Base-by-base conservation (phyloP, 257 asterid species). In the Gynochthodes officinalis region DNA sequence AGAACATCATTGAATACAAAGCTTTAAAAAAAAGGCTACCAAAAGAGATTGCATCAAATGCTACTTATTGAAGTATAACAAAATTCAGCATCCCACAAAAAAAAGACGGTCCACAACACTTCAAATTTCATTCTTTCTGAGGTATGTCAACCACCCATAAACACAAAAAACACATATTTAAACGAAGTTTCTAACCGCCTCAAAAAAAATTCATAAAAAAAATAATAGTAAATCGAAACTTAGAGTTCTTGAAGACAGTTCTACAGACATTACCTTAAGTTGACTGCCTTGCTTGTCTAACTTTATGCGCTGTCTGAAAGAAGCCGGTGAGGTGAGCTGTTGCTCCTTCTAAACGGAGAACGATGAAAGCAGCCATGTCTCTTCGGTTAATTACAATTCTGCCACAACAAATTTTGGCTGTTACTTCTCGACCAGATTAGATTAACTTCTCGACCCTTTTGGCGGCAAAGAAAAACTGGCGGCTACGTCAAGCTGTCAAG, bases 401-500 rank as follows among this genome's bases (percentile, higher is more conserved):
- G 76, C 80, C 80, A 76, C 74, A 7, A 39, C 10, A 18, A 2
- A 16, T 64, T 75, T 58, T 75, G 79, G 59, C 77, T 35, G 40
- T 27, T 58, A 7, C 43, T 32, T 16, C 59, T 46, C 73, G 27
- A 58, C 52, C 43, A 0, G 50, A 63, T 63, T 35, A 63, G 49
- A 63, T 49, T 27, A 63, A 5, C 69, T 37, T 55, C 50, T 30
- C 52, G 21, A 15, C 16, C 64, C 15, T 63, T 57, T 46, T 32
- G 73, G 69, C 68, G 40, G 73, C 62, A 72, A 7, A 0, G 32
- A 35, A 46, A 1, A 58, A 21, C 61, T 21, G 64, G 44, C 37
- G 39, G 52, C 48, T 74, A 66, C 64, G 37, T 58, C 39, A 58
- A 2, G 7, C 55, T 39, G 37, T 58, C 39, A 58, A 2, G 7